Base-by-base conservation (phyloP, 176 grass and related monocot genomes). In the Avena atlantica region DNA sequence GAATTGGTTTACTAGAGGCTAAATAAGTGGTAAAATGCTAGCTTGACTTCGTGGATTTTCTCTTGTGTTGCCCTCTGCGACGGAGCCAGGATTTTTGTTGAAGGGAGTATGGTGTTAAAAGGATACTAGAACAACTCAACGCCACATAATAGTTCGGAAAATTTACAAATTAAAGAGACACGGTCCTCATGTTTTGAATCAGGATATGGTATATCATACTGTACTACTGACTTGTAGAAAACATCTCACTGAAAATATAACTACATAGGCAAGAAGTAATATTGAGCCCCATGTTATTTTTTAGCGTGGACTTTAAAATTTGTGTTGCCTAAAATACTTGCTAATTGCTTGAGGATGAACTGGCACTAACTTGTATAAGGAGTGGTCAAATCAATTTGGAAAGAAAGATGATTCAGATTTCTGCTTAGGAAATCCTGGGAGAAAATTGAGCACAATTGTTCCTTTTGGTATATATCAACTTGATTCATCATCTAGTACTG, bases 141-240 rank as follows among this genome's bases (percentile, higher is more conserved):
- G 11, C 34, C 66, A 37, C 15, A 15, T 70, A 37, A 70, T 20
- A 70, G 31, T 4, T 42, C 11, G 17, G 67, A 8, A 42, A 42
- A 40, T 10, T 9, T 42, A 9, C 67, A 20, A 40, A 37, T 42
- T 40, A 42, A 70, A 70, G 16, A 70, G 34, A 11, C 34, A 23
- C 58, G 15, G 19, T n/a, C 56, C 24, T 7, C 59, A 63, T 65
- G 62, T 24, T 65, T 29, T 8, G 31, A 36, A 69, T 8, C 31
- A 1, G 36, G 67, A 70, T 42, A 70, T 31, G n/a, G n/a, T n/a
- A n/a, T n/a, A n/a, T n/a, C n/a, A n/a, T n/a, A n/a, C n/a, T n/a
- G n/a, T n/a, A n/a, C n/a, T n/a, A n/a, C n/a, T n/a, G n/a, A 70
- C 67, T 71, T 44, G 36, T 44, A 71, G 36, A 42, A 42, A 71